Conservation (phyloP, 2,329 filamentous ascomycete genomes). For the Cyclaneusma minus region DNA sequence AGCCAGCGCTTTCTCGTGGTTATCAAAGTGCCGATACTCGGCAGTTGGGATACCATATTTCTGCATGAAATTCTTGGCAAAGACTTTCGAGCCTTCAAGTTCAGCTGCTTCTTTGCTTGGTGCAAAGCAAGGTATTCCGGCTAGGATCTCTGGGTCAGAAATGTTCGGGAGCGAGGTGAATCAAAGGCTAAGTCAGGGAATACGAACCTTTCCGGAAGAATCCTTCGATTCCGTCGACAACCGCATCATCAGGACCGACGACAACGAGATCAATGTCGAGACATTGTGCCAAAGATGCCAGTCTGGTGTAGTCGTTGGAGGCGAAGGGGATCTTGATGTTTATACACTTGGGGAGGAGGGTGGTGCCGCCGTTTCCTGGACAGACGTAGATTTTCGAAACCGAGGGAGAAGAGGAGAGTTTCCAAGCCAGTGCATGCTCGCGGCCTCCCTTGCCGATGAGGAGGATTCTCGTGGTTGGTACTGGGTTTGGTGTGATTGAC, state of each 20-base stretch:
- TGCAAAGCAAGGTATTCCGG: conserved; percentile 67
- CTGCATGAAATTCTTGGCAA: conserved; percentile 92
- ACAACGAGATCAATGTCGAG: conserved; percentile 70
- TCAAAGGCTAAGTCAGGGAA: not conserved
- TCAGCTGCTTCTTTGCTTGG: conserved; percentile 66
- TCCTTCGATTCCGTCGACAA: conserved; percentile 79
- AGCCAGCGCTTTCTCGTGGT: conserved; percentile 50
- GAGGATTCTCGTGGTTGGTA: too few relatives aligned
- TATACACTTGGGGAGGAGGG: conserved; percentile 45
- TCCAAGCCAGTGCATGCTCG: conserved; percentile 92
- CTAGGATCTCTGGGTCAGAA: too few relatives aligned
- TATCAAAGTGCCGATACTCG: conserved; percentile 72
- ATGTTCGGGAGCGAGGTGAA: not conserved
- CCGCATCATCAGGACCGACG: conserved; percentile 82
- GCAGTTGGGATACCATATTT: conserved; percentile 76
- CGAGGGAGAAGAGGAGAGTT: conserved; percentile 65
- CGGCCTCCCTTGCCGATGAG: conserved; percentile 88
- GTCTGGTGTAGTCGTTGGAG: conserved; percentile 59
- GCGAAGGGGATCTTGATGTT: conserved; percentile 53
- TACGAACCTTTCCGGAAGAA: conserved; percentile 49
- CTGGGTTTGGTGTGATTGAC: too few relatives aligned
- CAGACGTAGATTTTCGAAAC: conserved; percentile 61
- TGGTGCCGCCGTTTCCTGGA: conserved; percentile 78
- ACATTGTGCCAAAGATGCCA: conserved; percentile 60
- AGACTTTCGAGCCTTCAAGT: conserved; percentile 92